Base-by-base conservation (phyloP, 2,329 filamentous ascomycete species). In the Sphaerostilbella broomeana region DNA sequence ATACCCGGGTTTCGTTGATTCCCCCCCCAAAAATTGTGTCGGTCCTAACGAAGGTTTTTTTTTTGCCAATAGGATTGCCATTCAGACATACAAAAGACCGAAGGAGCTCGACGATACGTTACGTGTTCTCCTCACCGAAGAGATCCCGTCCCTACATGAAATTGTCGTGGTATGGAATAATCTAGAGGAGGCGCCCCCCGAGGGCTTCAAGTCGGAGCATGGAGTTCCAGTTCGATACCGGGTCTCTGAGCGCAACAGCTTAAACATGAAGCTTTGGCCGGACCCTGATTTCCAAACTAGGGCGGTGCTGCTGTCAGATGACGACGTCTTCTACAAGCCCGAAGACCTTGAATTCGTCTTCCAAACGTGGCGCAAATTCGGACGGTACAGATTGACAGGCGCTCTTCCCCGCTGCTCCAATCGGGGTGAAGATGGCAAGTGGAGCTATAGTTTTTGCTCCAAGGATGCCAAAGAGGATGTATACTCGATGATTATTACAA, bases 401-500 rank as follows among this genome's bases (percentile, higher is more conserved):
- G 42, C 42, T 10, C 38, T 65, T 8, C 52, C 61, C 4, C 61
- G 62, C n/a, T 65, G 62, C 42, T 49, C 55, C 5, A 44, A 43
- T 2, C 41, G 51, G 13, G 48, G 54, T 16, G 40, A 46, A 4
- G 43, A 52, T 9, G 56, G 55, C 12, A 28, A 46, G 8, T 60
- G 57, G 48, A 44, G 50, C 21, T 65, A 65, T 42, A 44, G 42
- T 9, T 57, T 59, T 38, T 65, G 62, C 51, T 48, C 46, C 9
- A 48, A 45, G 6, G 43, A 49, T 20, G 44, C 35, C 11, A 47
- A 43, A 5, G 33, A 58, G 22, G 53, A 56, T 16, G 41, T 51
- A 13, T 65, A 65, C 42, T 54, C 55, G 21, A 53, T 65, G 54
- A 47, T 65, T 11, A 49, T 65, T 6, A 63, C 63, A 12, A 60